phyloP scores from a whole-genome alignment of 805 yeast genomes.

The Spencermartinsiella europaea region DNA sequence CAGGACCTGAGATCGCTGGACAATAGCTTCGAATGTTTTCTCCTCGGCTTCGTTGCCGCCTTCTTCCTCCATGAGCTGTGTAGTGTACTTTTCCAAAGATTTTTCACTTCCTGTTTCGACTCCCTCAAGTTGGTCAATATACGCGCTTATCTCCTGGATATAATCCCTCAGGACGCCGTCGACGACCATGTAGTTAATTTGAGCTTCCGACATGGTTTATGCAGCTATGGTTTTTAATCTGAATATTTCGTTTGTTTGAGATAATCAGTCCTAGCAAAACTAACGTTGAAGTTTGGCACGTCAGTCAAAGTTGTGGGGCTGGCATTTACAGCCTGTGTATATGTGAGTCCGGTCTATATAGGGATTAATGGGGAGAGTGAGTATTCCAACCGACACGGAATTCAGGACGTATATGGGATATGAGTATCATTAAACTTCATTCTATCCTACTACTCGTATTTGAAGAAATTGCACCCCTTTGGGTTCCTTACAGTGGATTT shows the following conservation, averaged over 20 bases:
- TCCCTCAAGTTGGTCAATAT: constrained; percentile 32
- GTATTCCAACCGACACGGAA: too few relatives aligned
- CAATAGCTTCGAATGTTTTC: constrained; percentile 28
- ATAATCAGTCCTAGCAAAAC: too few relatives aligned
- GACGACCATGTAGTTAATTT: constrained; percentile 31
- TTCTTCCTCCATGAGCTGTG: constrained; percentile 25
- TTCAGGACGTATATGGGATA: too few relatives aligned
- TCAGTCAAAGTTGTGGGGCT: too few relatives aligned
- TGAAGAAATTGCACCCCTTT: too few relatives aligned
- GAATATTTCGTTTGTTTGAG: background rate
- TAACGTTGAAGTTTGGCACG: too few relatives aligned
- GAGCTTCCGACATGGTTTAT: constrained; percentile 10
- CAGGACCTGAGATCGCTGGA: constrained; percentile 26
- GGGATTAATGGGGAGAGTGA: too few relatives aligned
- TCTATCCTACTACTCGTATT: too few relatives aligned
- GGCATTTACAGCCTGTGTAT: too few relatives aligned
- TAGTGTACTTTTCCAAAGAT: constrained; percentile 17
- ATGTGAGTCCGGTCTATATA: too few relatives aligned
- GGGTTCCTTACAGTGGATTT: too few relatives aligned
- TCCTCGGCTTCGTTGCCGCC: constrained; percentile 23
- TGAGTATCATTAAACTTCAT: too few relatives aligned
- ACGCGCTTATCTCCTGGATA: constrained; percentile 33
- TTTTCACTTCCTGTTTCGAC: constrained; percentile 16
- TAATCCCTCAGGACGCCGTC: constrained; percentile 35
- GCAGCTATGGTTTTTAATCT: background rate